These are phyloP conservation scores for Aspergillus proliferans DNA, from an alignment of 2,329 filamentous ascomycete species.

Conservation along the genomic window DNA sequence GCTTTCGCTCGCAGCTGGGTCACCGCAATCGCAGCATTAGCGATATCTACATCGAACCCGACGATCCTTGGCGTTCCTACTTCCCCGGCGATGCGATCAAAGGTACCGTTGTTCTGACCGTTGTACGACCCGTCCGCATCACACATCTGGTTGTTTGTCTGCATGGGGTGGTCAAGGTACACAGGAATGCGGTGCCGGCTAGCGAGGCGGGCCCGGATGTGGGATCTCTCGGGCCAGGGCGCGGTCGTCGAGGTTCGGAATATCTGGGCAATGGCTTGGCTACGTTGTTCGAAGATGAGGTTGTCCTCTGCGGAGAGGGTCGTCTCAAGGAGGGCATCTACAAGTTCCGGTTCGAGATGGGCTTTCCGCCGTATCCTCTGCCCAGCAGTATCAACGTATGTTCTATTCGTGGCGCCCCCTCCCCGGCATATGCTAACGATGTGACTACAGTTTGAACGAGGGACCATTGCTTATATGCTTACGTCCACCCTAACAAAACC, in stretches of 20 bases:
- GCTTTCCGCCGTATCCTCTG: constrained; percentile 53
- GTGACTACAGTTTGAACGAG: constrained; percentile 73
- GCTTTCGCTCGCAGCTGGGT: constrained; percentile 51
- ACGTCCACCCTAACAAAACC: constrained; percentile 85
- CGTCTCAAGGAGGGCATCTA: constrained; percentile 59
- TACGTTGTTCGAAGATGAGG: constrained; percentile 60
- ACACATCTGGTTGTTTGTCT: constrained; percentile 59
- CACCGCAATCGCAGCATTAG: constrained; percentile 50
- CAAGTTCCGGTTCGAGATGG: constrained; percentile 59
- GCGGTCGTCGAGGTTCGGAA: constrained; percentile 45
- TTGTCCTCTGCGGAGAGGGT: constrained; percentile 58
- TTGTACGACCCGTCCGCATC: constrained; percentile 55
- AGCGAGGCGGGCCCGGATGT: constrained; percentile 48
- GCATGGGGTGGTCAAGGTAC: constrained; percentile 60
- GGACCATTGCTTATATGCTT: constrained; percentile 85
- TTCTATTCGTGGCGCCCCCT: constrained; percentile 14
- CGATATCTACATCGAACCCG: constrained; percentile 57
- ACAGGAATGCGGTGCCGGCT: constrained; percentile 54
- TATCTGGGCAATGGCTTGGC: constrained; percentile 61
- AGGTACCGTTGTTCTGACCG: constrained; percentile 54
- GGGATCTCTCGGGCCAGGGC: constrained; percentile 48
- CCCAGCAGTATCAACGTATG: constrained; percentile 92
- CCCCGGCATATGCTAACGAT: constrained; percentile 5
- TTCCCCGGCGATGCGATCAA: constrained; percentile 57
- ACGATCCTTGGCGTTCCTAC: constrained; percentile 59